Evolutionary conservation across 176 grass and related monocot species (phyloP).

Genomic region (Rhynchospora tenuis): DNA sequence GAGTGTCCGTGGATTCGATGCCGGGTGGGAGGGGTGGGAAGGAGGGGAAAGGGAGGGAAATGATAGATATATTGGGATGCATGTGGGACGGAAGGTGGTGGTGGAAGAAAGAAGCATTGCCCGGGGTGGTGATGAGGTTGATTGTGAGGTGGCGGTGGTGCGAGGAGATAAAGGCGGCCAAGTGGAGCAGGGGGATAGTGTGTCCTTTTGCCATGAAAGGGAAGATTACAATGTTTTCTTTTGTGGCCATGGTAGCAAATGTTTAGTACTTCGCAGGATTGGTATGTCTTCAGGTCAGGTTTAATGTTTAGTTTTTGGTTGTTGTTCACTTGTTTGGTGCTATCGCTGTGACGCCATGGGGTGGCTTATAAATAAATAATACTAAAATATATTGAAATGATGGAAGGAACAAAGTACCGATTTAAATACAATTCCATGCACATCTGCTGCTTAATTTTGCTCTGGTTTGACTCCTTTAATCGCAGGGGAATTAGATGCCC

Average conservation of each 20-base stretch:
- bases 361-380: no score
- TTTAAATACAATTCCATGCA: no score
- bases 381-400: no score
- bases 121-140: slow-evolving; percentile 45
- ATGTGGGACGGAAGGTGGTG: slow-evolving; percentile 15
- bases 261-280: neutral
- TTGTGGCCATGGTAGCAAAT: neutral
- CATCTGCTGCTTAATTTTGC: no score
- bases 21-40: slow-evolving; percentile 23
- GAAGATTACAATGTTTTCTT: slow-evolving; percentile 51
- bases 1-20: slow-evolving; percentile 49
- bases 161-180: slow-evolving; percentile 34
- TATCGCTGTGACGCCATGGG: no score
- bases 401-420: no score
- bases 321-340: no score
- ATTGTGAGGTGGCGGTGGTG: slow-evolving; percentile 40
- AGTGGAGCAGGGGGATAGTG: slow-evolving; percentile 52
- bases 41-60: slow-evolving; percentile 37
- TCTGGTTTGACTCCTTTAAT: no score
- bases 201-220: slow-evolving; percentile 87
- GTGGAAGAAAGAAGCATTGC: slow-evolving; percentile 34
- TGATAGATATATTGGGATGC: slow-evolving; percentile 10
- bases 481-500: no score
- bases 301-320: no score
- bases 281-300: neutral